Evolutionary conservation across 805 yeast genomes (phyloP).

Genomic region (Cyberlindnera maclurae): DNA sequence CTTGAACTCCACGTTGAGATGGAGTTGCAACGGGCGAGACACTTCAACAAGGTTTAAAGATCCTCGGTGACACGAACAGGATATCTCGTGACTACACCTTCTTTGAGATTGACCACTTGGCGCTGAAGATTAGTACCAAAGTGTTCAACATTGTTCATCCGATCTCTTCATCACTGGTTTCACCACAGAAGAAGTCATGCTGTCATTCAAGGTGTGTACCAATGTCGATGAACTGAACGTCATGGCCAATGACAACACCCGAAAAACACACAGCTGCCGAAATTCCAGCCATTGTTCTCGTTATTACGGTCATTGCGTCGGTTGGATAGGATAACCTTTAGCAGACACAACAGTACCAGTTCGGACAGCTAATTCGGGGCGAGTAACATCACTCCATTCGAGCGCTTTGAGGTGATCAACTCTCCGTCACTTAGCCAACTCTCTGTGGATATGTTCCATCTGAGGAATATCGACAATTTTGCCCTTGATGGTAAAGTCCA

Average conservation of each 20-base stretch:
- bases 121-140: neutral
- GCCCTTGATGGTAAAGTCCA: neutral
- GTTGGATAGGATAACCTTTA: neutral
- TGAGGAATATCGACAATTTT: neutral
- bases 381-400: neutral
- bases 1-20: neutral
- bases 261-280: constrained; percentile 1
- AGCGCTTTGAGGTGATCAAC: neutral
- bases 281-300: neutral
- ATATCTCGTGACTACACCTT: constrained; percentile 1
- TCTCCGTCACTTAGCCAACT: neutral
- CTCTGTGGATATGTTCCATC: constrained; percentile 2
- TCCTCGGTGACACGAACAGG: neutral
- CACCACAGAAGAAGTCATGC: neutral
- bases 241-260: constrained; percentile 2
- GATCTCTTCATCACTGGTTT: constrained; percentile 1
- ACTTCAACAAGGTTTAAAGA: neutral
- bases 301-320: neutral
- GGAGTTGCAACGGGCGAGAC: constrained; percentile 1
- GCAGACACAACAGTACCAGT: neutral
- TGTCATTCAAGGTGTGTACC: neutral
- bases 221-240: constrained; percentile 1
- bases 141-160: neutral
- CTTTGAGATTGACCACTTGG: constrained; percentile 1
- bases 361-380: neutral